These are phyloP conservation scores for Tuber microsphaerosporum DNA, from an alignment of 495 filamentous ascomycete genomes.

Conservation along the genomic window DNA sequence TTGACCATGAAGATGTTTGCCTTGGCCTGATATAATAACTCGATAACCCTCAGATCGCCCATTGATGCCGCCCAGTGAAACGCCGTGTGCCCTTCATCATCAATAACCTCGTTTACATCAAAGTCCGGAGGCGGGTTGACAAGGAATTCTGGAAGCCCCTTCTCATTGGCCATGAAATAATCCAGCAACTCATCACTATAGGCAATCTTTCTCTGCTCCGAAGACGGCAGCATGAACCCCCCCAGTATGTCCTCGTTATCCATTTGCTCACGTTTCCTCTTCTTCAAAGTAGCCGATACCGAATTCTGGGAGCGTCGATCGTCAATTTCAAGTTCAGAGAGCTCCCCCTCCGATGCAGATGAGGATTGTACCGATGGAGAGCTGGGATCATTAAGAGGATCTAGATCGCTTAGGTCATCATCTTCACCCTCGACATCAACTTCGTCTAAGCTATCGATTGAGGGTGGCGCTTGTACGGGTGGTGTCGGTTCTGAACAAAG, in stretches of 20 bases:
- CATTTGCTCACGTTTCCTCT: slow-evolving; percentile 47
- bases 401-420: slow-evolving; percentile 46
- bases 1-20: slow-evolving; percentile 63
- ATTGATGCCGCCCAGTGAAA: slow-evolving; percentile 98
- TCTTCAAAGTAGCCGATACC: slow-evolving; percentile 51
- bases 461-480: slow-evolving; percentile 36
- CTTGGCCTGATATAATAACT: slow-evolving; percentile 67
- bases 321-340: slow-evolving; percentile 45
- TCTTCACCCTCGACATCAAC: slow-evolving; percentile 32
- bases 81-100: slow-evolving; percentile 78
- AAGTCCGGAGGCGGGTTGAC: slow-evolving; percentile 75
- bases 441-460: slow-evolving; percentile 37
- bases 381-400: slow-evolving; percentile 38
- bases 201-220: slow-evolving; percentile 64
- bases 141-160: slow-evolving; percentile 56
- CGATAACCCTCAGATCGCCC: slow-evolving; percentile 88
- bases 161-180: slow-evolving; percentile 79
- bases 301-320: slow-evolving; percentile 46
- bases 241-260: slow-evolving; percentile 75
- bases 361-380: slow-evolving; percentile 38
- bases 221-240: slow-evolving; percentile 63
- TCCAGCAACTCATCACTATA: slow-evolving; percentile 89
- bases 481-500: slow-evolving; percentile 37
- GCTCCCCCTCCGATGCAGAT: slow-evolving; percentile 43
- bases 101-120: slow-evolving; percentile 79